Conservation (phyloP, 371 early-diverging fungal genomes). For the Apophysomyces sp. region DNA sequence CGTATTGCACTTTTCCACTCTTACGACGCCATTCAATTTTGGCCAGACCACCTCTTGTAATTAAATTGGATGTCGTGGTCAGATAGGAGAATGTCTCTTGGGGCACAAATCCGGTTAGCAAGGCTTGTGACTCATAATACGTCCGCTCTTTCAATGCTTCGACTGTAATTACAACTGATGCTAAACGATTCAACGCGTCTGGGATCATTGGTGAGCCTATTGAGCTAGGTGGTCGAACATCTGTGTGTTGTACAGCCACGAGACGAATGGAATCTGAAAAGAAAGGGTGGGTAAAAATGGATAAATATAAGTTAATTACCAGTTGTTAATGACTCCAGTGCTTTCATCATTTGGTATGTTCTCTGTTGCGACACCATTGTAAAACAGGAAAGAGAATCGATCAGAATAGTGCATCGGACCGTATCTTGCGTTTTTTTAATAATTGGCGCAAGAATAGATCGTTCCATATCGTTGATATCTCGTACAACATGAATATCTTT, state of each 20-base stretch:
- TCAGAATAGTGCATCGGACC: constrained; percentile 21
- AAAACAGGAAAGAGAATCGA: constrained; percentile 37
- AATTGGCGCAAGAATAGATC: constrained; percentile 18
- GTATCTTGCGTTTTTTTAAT: constrained; percentile 13
- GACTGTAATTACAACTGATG: constrained; percentile 28
- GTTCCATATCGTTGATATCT: constrained; percentile 21
- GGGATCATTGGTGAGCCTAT: constrained; percentile 7
- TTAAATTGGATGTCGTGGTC: constrained; percentile 29
- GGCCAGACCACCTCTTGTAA: constrained; percentile 30
- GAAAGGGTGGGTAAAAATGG: not conserved
- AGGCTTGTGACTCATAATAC: constrained; percentile 30
- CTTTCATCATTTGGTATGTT: constrained; percentile 38
- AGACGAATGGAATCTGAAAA: constrained; percentile 28
- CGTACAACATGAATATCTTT: not conserved
- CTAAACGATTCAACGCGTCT: constrained; percentile 34
- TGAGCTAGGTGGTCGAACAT: constrained; percentile 14
- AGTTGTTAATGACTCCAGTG: constrained; percentile 36
- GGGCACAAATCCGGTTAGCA: constrained; percentile 41
- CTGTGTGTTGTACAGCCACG: constrained; percentile 30
- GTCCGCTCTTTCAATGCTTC: constrained; percentile 14
- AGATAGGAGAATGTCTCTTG: constrained; percentile 43
- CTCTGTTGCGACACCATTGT: constrained; percentile 27
- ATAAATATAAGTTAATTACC: constrained; percentile 14
- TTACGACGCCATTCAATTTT: constrained; percentile 45
- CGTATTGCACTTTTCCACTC: constrained; percentile 46